These are phyloP conservation scores for Diaporthe capsici DNA, from an alignment of 2,329 filamentous ascomycete species.

Conservation along the genomic window DNA sequence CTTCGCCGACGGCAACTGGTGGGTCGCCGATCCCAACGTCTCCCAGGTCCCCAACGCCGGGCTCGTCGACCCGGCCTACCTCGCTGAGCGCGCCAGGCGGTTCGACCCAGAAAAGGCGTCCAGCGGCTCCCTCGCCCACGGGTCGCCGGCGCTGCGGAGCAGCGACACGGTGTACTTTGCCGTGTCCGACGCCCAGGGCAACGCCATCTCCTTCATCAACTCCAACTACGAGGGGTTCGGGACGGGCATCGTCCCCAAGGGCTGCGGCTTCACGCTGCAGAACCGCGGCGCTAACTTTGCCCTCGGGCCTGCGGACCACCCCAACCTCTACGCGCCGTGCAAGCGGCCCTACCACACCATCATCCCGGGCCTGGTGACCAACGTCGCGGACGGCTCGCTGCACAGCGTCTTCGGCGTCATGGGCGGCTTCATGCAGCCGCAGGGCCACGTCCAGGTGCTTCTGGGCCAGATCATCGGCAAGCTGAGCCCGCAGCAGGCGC, in stretches of 20 bases:
- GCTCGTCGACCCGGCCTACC: slow-evolving; percentile 81
- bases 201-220: slow-evolving; percentile 97
- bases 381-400: slow-evolving; percentile 78
- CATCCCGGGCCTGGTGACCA: slow-evolving; percentile 92
- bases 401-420: slow-evolving; percentile 95
- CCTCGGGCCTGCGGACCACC: slow-evolving; percentile 74
- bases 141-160: slow-evolving; percentile 84
- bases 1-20: slow-evolving; percentile 93
- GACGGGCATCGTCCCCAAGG: slow-evolving; percentile 85
- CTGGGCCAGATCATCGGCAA: slow-evolving; percentile 90
- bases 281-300: slow-evolving; percentile 93
- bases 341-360: slow-evolving; percentile 98
- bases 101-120: slow-evolving; percentile 74
- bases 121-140: slow-evolving; percentile 76
- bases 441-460: slow-evolving; percentile 94
- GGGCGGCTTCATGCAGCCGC: slow-evolving; percentile 99
- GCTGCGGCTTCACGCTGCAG: slow-evolving; percentile 93
- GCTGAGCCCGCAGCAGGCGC: slow-evolving; percentile 85
- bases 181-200: slow-evolving; percentile 84
- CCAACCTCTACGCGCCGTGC: slow-evolving; percentile 83
- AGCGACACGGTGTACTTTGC: slow-evolving; percentile 97
- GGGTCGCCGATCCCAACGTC: slow-evolving; percentile 85
- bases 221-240: slow-evolving; percentile 94
- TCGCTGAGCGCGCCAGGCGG: slow-evolving; percentile 76
- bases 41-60: slow-evolving; percentile 77